Conservation (phyloP, 768 basidiomycete genomes). For the Cyclocybe cylindracea region DNA sequence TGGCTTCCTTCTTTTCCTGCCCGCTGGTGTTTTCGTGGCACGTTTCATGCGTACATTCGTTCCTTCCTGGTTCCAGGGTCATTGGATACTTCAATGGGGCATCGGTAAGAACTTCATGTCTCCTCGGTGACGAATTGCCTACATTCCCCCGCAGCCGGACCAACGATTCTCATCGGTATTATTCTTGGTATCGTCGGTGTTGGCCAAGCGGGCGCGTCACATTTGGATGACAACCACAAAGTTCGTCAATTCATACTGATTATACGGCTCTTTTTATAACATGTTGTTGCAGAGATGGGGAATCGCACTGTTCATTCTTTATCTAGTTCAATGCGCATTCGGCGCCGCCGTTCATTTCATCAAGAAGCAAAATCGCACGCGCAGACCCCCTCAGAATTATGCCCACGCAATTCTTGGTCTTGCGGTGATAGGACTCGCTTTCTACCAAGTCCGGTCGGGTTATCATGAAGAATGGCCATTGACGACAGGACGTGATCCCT, state of each 20-base stretch:
- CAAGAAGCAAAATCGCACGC: slow-evolving; percentile 37
- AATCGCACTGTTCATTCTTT: slow-evolving; percentile 48
- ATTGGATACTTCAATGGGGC: slow-evolving; percentile 50
- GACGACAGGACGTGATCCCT: slow-evolving; percentile 40
- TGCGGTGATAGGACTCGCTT: slow-evolving; percentile 46
- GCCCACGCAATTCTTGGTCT: slow-evolving; percentile 57
- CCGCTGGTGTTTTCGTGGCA: slow-evolving; percentile 54
- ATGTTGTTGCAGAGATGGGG: slow-evolving; percentile 43
- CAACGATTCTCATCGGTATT: slow-evolving; percentile 42
- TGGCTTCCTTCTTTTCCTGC: slow-evolving; percentile 55
- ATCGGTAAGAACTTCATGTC: slow-evolving; percentile 34
- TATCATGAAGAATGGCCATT: slow-evolving; percentile 50
- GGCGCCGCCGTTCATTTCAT: slow-evolving; percentile 57
- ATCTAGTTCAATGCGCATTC: slow-evolving; percentile 47
- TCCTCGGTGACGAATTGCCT: slow-evolving; percentile 11
- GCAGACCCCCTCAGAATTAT: slow-evolving; percentile 57
- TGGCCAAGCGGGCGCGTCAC: slow-evolving; percentile 29
- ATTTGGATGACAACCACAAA: slow-evolving; percentile 51
- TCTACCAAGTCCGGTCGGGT: slow-evolving; percentile 51
- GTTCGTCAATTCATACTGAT: slow-evolving; percentile 21
- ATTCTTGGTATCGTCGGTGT: slow-evolving; percentile 45
- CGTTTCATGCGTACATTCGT: slow-evolving; percentile 52
- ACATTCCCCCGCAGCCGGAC: slow-evolving; percentile 35
- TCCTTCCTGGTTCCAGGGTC: slow-evolving; percentile 50
- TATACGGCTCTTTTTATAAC: slow-evolving; percentile 1